Evolutionary conservation across 1,284 basidiomycete species (phyloP).

Genomic region (Apiotrichum mycotoxinovorans): DNA sequence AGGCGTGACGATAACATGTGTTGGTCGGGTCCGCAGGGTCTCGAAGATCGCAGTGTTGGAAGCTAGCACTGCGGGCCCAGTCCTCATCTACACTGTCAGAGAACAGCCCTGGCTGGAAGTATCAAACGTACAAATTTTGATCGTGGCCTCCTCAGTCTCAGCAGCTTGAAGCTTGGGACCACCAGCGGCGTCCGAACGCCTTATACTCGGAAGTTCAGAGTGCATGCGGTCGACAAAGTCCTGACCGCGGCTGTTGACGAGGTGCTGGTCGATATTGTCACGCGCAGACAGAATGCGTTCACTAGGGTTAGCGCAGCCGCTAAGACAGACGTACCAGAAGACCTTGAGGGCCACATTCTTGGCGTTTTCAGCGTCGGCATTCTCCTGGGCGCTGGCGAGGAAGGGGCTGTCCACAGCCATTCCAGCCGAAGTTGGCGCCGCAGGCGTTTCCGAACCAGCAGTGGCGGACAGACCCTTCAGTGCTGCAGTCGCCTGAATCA

Average conservation of each 20-base stretch:
- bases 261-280: constrained; percentile 73
- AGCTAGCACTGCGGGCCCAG: constrained; percentile 74
- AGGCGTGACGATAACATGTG: constrained; percentile 25
- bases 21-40: constrained; percentile 2
- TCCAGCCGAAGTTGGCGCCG: background rate
- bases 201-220: constrained; percentile 67
- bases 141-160: constrained; percentile 61
- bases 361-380: constrained; percentile 43
- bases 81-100: constrained; percentile 56
- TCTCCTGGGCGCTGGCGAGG: background rate
- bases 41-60: constrained; percentile 73
- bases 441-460: background rate
- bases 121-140: constrained; percentile 56
- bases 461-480: constrained; percentile 72
- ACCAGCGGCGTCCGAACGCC: constrained; percentile 13
- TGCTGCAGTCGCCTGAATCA: constrained; percentile 81
- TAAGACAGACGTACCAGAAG: constrained; percentile 46
- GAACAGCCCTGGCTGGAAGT: too few relatives aligned
- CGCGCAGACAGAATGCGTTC: constrained; percentile 73
- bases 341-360: constrained; percentile 40
- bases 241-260: constrained; percentile 78
- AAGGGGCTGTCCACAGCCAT: background rate
- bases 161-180: constrained; percentile 2
- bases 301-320: constrained; percentile 60
- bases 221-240: constrained; percentile 73